Conservation (phyloP, 345 rosid genomes). For the Eutrema japonicum region DNA sequence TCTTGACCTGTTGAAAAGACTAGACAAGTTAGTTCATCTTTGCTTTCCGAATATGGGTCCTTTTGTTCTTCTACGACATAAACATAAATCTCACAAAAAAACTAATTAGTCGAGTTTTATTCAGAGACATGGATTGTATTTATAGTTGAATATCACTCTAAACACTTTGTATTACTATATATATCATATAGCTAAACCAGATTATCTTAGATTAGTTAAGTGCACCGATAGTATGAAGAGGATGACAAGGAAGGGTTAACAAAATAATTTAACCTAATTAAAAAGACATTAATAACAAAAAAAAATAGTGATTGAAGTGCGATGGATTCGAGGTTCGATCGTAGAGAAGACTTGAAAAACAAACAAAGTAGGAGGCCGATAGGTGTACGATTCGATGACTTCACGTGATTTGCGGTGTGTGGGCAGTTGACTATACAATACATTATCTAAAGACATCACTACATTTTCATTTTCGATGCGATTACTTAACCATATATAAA, state of each 20-base stretch:
- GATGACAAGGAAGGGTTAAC: not conserved
- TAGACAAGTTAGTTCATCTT: not conserved
- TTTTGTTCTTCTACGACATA: conserved; percentile 5
- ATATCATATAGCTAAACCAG: not conserved
- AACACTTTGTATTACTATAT: not conserved
- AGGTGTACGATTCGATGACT: conserved; percentile 45
- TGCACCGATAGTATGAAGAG: not conserved
- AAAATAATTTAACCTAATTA: not conserved
- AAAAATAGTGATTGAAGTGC: conserved; percentile 28
- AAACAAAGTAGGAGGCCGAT: conserved; percentile 42
- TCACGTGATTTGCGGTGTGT: conserved; percentile 48
- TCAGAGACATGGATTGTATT: not conserved
- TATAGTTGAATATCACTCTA: conserved; percentile 2
- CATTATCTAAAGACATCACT: conserved; percentile 38
- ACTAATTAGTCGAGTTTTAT: not conserved
- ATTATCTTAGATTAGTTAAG: conserved; percentile 12
- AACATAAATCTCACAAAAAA: not conserved
- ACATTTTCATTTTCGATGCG: conserved; percentile 29
- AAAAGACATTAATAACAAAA: not conserved
- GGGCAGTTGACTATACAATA: conserved; percentile 46
- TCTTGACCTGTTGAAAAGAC: conserved; percentile 25
- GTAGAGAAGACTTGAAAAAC: conserved; percentile 36
- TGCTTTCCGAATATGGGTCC: not conserved
- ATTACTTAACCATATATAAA: not conserved
- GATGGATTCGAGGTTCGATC: conserved; percentile 40